Percentiles rank a stretch among this genome's conserved stretches.
phyloP scores from a whole-genome alignment of 2,329 filamentous ascomycete species.

The Celoporthe dispersa region DNA sequence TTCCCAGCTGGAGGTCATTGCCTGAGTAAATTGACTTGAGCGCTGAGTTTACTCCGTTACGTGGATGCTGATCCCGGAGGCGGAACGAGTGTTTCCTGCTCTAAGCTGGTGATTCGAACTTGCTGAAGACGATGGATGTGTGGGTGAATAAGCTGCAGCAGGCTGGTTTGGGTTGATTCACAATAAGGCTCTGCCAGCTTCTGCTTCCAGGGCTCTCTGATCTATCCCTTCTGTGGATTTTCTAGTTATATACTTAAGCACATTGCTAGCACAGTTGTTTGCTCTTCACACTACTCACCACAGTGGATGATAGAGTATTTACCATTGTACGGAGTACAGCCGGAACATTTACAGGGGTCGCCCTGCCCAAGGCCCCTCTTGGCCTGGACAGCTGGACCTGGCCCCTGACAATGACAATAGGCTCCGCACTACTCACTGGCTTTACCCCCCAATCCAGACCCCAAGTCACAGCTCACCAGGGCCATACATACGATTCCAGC shows the following conservation, averaged over 20 bases:
- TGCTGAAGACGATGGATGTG: not conserved
- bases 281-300: not conserved
- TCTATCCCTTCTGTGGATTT: too few relatives aligned
- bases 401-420: conserved; percentile 6
- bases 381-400: conserved; percentile 1
- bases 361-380: not conserved
- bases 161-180: not conserved
- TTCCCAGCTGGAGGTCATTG: too few relatives aligned
- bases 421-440: not conserved
- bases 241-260: too few relatives aligned
- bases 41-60: too few relatives aligned
- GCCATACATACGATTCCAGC: not conserved
- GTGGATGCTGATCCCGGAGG: too few relatives aligned
- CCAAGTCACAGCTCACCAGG: not conserved
- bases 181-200: not conserved
- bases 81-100: too few relatives aligned
- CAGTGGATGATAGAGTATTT: too few relatives aligned
- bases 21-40: too few relatives aligned
- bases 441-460: not conserved
- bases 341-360: not conserved
- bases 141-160: not conserved
- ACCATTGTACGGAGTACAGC: too few relatives aligned
- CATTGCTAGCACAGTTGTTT: not conserved
- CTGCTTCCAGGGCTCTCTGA: not conserved
- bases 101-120: not conserved